Conservation (phyloP, 2,329 filamentous ascomycete genomes). For the Hymenoscyphus linearis region DNA sequence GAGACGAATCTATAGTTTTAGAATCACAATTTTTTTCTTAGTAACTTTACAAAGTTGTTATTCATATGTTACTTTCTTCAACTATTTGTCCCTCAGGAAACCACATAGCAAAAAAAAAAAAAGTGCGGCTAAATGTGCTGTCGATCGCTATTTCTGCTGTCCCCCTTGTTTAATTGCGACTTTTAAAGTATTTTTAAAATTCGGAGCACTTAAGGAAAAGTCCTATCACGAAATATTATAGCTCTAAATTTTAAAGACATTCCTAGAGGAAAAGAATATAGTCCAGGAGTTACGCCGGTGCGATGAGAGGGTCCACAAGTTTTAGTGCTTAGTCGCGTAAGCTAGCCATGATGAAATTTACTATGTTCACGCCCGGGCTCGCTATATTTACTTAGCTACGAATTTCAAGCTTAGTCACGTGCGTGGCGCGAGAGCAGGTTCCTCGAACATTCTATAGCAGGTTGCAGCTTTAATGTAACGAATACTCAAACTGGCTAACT, state of each 20-base stretch:
- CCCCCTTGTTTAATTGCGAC: constrained; percentile 3
- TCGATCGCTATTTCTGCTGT: background rate
- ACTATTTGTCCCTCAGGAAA: background rate
- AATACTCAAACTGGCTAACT: too few species aligned
- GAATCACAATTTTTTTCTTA: background rate
- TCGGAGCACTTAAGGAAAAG: constrained; percentile 1
- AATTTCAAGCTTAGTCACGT: background rate
- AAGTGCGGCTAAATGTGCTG: background rate
- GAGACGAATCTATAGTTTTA: constrained; percentile 1
- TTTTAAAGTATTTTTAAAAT: background rate
- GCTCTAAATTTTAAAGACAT: constrained; percentile 3
- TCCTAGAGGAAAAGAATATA: constrained; percentile 23
- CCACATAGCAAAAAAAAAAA: constrained; percentile 1
- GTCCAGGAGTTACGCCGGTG: constrained; percentile 1
- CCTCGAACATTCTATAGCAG: background rate
- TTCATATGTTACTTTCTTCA: background rate
- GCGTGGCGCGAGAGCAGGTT: background rate
- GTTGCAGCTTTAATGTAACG: background rate
- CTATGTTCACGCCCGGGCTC: background rate
- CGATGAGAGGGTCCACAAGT: too few species aligned
- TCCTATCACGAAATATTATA: constrained; percentile 3
- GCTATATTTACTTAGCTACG: background rate
- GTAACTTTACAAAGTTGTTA: background rate
- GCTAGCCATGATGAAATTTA: background rate
- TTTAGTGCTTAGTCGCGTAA: background rate